Conservation (phyloP, 1,284 basidiomycete genomes). For the Apiotrichum gamsii region DNA sequence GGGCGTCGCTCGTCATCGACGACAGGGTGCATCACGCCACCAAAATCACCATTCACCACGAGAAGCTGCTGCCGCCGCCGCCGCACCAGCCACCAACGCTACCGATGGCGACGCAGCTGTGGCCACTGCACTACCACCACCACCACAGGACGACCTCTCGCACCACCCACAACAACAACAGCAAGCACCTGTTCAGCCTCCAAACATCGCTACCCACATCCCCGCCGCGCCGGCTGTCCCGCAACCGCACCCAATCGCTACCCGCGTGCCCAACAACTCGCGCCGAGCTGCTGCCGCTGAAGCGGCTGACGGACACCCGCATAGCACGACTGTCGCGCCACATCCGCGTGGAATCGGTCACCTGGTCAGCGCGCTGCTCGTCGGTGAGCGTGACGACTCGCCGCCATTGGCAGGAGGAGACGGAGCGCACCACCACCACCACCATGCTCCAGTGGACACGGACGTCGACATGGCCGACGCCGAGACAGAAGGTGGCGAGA, state of each 20-base stretch:
- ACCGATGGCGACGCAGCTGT: too few species aligned
- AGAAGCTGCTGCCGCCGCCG: background rate
- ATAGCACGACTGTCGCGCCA: too few species aligned
- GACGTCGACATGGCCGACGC: constrained; percentile 46
- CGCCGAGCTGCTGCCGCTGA: too few species aligned
- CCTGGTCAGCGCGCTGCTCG: background rate
- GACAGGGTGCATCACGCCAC: constrained; percentile 8
- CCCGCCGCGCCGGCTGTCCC: too few species aligned
- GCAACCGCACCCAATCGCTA: too few species aligned
- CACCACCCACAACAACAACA: background rate
- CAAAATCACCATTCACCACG: constrained; percentile 1
- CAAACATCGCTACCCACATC: background rate
- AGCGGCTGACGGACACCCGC: too few species aligned
- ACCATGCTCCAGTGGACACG: constrained; percentile 31
- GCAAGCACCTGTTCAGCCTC: background rate
- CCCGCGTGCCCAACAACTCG: too few species aligned
- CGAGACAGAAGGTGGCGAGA: constrained; percentile 33
- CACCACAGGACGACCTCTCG: background rate
- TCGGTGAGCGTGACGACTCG: background rate
- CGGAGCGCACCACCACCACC: too few species aligned
- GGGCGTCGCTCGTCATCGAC: constrained; percentile 18
- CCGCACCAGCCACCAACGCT: background rate
- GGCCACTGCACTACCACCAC: background rate
- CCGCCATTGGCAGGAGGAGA: too few species aligned
- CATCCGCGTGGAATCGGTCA: constrained; percentile 2